Evolutionary conservation across 441 rosid genomes (phyloP).

Genomic region (Erodium chrysanthum): DNA sequence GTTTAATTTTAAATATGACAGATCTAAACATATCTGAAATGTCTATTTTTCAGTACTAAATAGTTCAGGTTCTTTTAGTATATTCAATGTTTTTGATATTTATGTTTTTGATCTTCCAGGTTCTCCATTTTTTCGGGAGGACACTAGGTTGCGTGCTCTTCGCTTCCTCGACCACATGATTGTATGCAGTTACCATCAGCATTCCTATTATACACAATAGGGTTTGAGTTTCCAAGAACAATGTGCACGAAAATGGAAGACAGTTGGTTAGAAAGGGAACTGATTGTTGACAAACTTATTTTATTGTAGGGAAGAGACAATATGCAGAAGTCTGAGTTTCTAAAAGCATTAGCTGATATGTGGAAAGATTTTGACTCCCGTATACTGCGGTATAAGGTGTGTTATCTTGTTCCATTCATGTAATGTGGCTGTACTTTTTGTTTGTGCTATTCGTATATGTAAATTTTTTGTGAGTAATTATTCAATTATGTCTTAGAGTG

Average conservation of each 20-base stretch:
- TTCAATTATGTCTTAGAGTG: background rate
- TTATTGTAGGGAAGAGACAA: conserved; percentile 80
- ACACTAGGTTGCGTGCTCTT: conserved; percentile 94
- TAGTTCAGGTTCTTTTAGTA: background rate
- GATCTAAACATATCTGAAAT: background rate
- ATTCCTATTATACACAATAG: background rate
- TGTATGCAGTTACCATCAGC: conserved; percentile 39
- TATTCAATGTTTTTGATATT: background rate
- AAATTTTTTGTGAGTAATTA: background rate
- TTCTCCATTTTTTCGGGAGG: conserved; percentile 78
- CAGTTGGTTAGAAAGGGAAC: background rate
- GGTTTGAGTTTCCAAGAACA: background rate
- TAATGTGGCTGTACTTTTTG: conserved; percentile 11
- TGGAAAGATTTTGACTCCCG: conserved; percentile 98
- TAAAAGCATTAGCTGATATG: conserved; percentile 94
- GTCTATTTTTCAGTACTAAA: background rate
- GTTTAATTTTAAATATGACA: background rate
- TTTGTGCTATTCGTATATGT: background rate
- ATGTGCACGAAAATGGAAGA: background rate
- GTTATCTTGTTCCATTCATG: conserved; percentile 14
- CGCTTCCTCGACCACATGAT: conserved; percentile 97
- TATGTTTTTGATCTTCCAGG: conserved; percentile 38
- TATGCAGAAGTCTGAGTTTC: conserved; percentile 95
- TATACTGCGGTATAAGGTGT: conserved; percentile 89
- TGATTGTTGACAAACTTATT: conserved; percentile 15